Conservation (phyloP, 2,329 filamentous ascomycete species). For the Fusarium sp. region DNA sequence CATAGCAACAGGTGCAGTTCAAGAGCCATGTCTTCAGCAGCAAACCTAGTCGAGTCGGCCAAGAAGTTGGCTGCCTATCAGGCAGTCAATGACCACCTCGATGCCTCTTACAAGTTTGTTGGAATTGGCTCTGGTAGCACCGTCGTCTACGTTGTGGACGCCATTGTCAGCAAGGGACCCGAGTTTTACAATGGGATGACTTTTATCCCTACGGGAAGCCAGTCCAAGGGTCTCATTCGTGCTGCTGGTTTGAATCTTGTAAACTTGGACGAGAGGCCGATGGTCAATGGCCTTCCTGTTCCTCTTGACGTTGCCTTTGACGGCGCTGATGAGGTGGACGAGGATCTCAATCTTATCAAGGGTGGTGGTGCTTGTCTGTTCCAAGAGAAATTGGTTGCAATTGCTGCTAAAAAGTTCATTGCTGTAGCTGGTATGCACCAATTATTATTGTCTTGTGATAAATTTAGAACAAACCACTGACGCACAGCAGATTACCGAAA, state of each 20-base stretch:
- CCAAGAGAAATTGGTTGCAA: constrained; percentile 95
- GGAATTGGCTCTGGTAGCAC: constrained; percentile 87
- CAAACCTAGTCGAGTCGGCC: constrained; percentile 72
- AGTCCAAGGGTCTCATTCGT: constrained; percentile 88
- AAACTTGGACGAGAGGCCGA: constrained; percentile 79
- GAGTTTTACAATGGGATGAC: constrained; percentile 72
- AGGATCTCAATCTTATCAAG: constrained; percentile 96
- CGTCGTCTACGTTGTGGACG: constrained; percentile 86
- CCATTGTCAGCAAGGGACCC: constrained; percentile 73
- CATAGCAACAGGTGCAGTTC: constrained; percentile 11
- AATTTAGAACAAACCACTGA: constrained; percentile 13
- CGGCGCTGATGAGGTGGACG: constrained; percentile 96
- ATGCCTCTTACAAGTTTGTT: constrained; percentile 70
- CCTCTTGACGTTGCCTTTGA: constrained; percentile 92
- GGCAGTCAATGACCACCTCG: constrained; percentile 80
- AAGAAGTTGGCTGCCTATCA: constrained; percentile 80
- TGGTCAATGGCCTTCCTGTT: constrained; percentile 54
- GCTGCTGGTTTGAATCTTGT: constrained; percentile 81
- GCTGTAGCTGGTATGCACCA: constrained; percentile 78
- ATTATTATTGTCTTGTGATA: background rate
- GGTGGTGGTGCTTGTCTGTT: constrained; percentile 97
- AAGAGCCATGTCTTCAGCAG: constrained; percentile 53
- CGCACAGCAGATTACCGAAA: constrained; percentile 82
- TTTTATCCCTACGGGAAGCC: constrained; percentile 93
- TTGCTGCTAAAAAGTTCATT: constrained; percentile 85